Evolutionary conservation across 305 asterid species (phyloP).

Genomic region (Euphrasia arctica): DNA sequence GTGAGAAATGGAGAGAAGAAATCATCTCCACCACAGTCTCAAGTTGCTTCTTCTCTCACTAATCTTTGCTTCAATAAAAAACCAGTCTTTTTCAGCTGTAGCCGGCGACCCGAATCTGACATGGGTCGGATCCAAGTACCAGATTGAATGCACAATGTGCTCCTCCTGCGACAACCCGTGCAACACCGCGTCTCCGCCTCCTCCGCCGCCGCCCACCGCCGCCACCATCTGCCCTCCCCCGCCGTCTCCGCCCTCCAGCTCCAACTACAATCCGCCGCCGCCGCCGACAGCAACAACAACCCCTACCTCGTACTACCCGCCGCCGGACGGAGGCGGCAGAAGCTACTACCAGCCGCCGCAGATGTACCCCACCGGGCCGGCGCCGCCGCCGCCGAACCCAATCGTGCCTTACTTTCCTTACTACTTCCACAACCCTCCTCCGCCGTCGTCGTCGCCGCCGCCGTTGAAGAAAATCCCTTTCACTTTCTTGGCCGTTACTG

Average conservation of each 20-base stretch:
- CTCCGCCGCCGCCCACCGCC: constrained; percentile 48
- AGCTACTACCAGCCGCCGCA: constrained; percentile 47
- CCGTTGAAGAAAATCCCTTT: constrained; percentile 22
- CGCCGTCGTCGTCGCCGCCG: constrained; percentile 39
- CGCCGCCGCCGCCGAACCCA: constrained; percentile 94
- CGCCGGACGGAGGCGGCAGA: constrained; percentile 33
- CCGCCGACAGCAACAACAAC: constrained; percentile 38
- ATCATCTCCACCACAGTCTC: constrained; percentile 10
- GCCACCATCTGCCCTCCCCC: constrained; percentile 54
- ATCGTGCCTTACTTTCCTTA: constrained; percentile 85
- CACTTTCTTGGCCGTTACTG: constrained; percentile 27
- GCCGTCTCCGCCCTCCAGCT: constrained; percentile 57
- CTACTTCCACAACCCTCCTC: constrained; percentile 71
- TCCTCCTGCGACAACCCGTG: constrained; percentile 91
- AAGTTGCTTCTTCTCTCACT: constrained; percentile 23
- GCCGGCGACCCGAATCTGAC: constrained; percentile 22
- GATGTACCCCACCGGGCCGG: constrained; percentile 49
- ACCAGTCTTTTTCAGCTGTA: constrained; percentile 8
- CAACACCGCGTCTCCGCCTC: constrained; percentile 52
- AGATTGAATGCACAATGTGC: constrained; percentile 92
- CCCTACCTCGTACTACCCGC: constrained; percentile 26
- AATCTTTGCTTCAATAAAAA: constrained; percentile 25
- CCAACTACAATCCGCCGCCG: constrained; percentile 50
- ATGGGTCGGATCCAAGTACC: constrained; percentile 90
- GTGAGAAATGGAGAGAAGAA: constrained; percentile 35